phyloP scores from a whole-genome alignment of 2,329 filamentous ascomycete species.

The Domatiomyces globalis region DNA sequence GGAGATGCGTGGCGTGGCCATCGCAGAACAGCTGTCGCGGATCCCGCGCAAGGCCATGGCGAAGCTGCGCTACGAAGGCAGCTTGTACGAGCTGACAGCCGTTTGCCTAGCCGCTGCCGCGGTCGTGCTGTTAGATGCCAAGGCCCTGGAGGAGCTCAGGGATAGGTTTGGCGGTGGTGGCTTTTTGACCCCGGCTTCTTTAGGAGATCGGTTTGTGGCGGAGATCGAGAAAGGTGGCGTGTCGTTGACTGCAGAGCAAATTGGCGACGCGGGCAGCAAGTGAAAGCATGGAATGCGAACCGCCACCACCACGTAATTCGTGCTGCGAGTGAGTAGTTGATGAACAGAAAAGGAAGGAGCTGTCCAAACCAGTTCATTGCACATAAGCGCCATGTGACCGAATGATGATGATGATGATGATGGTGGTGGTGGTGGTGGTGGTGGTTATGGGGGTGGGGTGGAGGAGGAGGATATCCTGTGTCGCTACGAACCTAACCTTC shows the following conservation, averaged over 20 bases:
- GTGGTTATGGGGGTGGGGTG: too few species aligned
- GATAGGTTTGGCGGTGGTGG: conserved; percentile 31
- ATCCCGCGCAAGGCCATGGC: conserved; percentile 29
- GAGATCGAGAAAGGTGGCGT: conserved; percentile 28
- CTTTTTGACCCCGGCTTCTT: conserved; percentile 34
- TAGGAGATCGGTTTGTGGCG: conserved; percentile 34
- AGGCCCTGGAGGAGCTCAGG: conserved; percentile 26
- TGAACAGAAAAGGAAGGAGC: too few species aligned
- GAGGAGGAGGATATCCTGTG: too few species aligned
- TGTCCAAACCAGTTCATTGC: too few species aligned
- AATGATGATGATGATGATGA: not conserved
- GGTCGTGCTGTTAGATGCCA: conserved; percentile 27
- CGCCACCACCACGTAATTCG: not conserved
- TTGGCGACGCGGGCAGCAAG: conserved; percentile 18
- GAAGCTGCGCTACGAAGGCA: conserved; percentile 26
- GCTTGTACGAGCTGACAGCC: conserved; percentile 31
- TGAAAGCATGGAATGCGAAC: conserved; percentile 1
- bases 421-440: too few species aligned
- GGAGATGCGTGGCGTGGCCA: conserved; percentile 33
- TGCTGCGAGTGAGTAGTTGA: not conserved
- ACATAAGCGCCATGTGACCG: not conserved
- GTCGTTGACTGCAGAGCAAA: conserved; percentile 15
- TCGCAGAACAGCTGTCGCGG: conserved; percentile 25
- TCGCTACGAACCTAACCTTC: too few species aligned
- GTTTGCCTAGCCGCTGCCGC: conserved; percentile 32